A percentile compares a stretch with the other conserved stretches of the same genome.
Evolutionary conservation across 2,329 filamentous ascomycete genomes (phyloP).

Genomic region (Paraconiothyrium sp.): DNA sequence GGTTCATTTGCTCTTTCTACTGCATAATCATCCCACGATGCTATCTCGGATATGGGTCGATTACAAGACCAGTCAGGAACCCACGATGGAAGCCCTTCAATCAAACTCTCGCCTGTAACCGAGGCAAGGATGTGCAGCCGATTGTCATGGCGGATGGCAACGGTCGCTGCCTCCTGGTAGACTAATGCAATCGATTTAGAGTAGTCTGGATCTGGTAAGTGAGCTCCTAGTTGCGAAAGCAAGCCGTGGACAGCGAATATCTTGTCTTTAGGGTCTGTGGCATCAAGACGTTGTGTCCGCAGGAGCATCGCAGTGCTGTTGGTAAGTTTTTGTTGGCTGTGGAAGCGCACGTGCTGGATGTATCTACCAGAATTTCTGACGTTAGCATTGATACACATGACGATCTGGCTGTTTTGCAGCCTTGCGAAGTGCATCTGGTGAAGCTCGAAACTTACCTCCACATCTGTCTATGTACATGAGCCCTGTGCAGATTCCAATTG

Average conservation of each 20-base stretch:
- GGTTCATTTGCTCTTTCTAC: background rate
- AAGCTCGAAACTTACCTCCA: slow-evolving; percentile 7
- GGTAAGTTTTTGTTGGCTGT: background rate
- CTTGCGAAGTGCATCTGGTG: background rate
- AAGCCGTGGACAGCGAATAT: slow-evolving; percentile 14
- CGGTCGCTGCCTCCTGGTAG: slow-evolving; percentile 7
- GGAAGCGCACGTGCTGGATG: background rate
- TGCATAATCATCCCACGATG: slow-evolving; percentile 4
- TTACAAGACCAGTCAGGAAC: slow-evolving; percentile 12
- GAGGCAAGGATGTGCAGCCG: slow-evolving; percentile 6
- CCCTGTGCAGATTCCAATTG: background rate
- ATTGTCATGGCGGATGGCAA: background rate
- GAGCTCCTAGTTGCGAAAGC: background rate
- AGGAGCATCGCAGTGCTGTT: slow-evolving; percentile 14
- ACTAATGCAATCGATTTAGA: background rate
- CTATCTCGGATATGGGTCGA: slow-evolving; percentile 12
- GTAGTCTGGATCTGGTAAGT: slow-evolving; percentile 10
- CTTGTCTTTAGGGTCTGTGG: slow-evolving; percentile 14
- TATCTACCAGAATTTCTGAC: background rate
- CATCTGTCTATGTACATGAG: slow-evolving; percentile 14
- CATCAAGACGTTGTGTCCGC: background rate
- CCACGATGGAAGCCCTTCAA: slow-evolving; percentile 4
- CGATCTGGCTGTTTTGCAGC: background rate
- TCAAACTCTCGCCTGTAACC: background rate
- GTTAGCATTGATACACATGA: background rate